Evolutionary conservation across 2,329 filamentous ascomycete genomes (phyloP), one percentile per base, ranked within the genome.

Genomic region (Penicillium sp.): DNA sequence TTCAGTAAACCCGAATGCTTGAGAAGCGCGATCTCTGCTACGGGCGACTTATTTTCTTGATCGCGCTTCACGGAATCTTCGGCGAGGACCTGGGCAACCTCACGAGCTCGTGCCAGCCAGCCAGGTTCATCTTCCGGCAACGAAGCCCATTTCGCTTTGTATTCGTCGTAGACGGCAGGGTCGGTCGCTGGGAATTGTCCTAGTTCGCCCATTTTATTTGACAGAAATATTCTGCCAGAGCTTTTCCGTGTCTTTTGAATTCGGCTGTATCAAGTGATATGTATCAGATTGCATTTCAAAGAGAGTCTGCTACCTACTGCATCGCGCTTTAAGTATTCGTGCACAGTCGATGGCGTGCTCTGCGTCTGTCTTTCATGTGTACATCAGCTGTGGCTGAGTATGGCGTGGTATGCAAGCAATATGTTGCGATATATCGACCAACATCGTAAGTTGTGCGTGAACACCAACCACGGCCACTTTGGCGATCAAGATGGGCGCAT

Each of bases 1-100:
- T 81, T 82, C 8, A 79, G 64, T 11, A 83, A 60, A 1, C 79
- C 79, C 0, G 80, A 71, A 43, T 78, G 71, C 61, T 83, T 83
- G 11, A 83, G 70, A 1, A 83, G 68, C 0, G 74, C 68, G 2
- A 83, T 66, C 59, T 83, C 81, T 0, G 78, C 79, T 1, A 68
- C 68, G 1, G 81, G 81, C 1, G 79, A 77, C 59, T 80, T 81
- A 60, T 82, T 79, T 56, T 80, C 79, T 47, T 75, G 73, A 48
- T 83, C 79, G 52, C 81, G 65, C 43, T 73, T 63, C 0, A 71
- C 71, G 0, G 75, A 80, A 64, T 83, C 80, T n/a, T 69, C 62
- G 8, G 74, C 72, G 1, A 83, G 70, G n/a, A 82, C 76, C 8
- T 75, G 68, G 3, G 78, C 71, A 3, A 83, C 80, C 26, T 77